A percentile compares a stretch with the other conserved stretches of the same genome.
Conservation (phyloP, 331 rosid genomes). For the Quercus phellos region DNA sequence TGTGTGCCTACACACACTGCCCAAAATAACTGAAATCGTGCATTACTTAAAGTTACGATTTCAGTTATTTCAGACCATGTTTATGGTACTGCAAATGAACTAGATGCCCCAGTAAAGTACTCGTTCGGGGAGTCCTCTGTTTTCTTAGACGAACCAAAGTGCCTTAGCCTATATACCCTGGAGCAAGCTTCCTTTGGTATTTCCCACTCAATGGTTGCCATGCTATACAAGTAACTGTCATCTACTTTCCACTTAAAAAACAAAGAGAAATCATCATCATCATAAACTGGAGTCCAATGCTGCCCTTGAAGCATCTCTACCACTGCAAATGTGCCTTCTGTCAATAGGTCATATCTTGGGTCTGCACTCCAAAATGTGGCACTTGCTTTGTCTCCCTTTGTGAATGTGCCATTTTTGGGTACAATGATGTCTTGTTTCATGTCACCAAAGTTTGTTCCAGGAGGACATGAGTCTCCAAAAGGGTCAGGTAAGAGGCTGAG, state of each 20-base stretch:
- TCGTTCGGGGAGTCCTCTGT: conserved; percentile 29
- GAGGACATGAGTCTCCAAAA: conserved; percentile 45
- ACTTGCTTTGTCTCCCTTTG: conserved; percentile 40
- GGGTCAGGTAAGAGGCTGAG: conserved; percentile 30
- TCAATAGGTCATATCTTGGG: conserved; percentile 66
- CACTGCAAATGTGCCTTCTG: conserved; percentile 65
- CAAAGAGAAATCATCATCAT: conserved; percentile 74
- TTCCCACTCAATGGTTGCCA: conserved; percentile 65
- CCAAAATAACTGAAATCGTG: too few relatives aligned
- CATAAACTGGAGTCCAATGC: conserved; percentile 53
- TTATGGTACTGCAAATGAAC: conserved; percentile 59
- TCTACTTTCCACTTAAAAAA: conserved; percentile 59
- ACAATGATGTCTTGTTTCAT: conserved; percentile 50
- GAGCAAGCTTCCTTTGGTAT: conserved; percentile 47
- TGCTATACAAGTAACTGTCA: conserved; percentile 30
- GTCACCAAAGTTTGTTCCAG: conserved; percentile 52
- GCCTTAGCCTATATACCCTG: conserved; percentile 62
- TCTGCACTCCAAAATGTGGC: conserved; percentile 77
- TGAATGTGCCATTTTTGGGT: conserved; percentile 50
- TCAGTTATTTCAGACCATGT: not conserved
- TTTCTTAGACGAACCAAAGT: conserved; percentile 68
- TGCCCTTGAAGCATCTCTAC: conserved; percentile 58
- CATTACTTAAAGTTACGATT: too few relatives aligned
- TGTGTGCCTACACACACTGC: too few relatives aligned
- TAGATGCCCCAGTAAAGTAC: conserved; percentile 69